Conservation (phyloP, 2,329 filamentous ascomycete species). For the Ophiobolus disseminans region DNA sequence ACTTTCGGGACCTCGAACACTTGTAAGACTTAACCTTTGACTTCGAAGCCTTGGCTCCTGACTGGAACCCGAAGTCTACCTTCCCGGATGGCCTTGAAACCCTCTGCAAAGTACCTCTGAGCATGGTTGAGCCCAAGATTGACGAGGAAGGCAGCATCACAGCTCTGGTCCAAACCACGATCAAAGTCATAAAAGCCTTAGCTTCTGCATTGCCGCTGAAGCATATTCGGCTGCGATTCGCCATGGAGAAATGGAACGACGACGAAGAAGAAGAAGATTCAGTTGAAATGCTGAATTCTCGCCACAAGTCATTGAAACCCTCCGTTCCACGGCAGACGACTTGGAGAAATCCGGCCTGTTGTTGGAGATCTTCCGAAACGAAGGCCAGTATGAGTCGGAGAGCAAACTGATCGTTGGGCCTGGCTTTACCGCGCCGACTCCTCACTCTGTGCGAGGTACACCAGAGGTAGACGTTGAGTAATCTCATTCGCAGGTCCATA, state of each 20-base stretch:
- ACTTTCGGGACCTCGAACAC: neutral
- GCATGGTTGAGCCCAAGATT: neutral
- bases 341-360: neutral
- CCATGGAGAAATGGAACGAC: neutral
- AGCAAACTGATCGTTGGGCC: neutral
- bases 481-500: too few species aligned
- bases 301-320: neutral
- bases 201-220: neutral
- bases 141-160: too few species aligned
- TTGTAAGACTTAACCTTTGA: neutral
- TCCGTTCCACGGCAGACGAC: neutral
- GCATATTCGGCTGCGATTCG: neutral
- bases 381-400: neutral
- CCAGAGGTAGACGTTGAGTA: too few species aligned
- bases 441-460: neutral
- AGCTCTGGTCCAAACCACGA: neutral
- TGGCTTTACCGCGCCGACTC: neutral
- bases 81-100: neutral
- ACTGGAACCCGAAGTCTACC: neutral
- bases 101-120: neutral
- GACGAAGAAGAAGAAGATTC: neutral
- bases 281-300: neutral
- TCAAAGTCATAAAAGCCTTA: neutral
- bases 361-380: neutral
- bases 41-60: neutral